Base-by-base conservation (phyloP, 768 basidiomycete species). In the Boletus rubropictus region DNA sequence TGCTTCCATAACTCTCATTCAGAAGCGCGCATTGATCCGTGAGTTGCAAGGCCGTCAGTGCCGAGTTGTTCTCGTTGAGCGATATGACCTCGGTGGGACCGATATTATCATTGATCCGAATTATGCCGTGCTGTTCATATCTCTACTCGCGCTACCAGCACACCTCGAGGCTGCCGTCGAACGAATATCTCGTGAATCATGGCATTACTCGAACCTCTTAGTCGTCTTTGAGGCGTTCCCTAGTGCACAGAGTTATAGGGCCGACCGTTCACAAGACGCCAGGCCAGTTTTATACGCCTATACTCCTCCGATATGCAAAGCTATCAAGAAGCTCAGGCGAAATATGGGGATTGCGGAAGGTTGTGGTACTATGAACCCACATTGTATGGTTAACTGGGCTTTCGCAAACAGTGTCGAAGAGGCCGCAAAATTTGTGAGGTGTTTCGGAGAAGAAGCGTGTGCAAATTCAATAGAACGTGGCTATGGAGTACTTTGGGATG, bases 191-290 rank as follows among this genome's bases (percentile, higher is more conserved):
- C 52, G 65, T 18, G 71, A 78, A 46, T 86, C 88, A n/a, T 86
- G 83, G 83, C 68, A 71, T 20, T 89, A 76, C 59, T 55, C 60
- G 8, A 64, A 67, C 22, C 44, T 89, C 3, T 68, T 84, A 2
- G 57, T 89, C 31, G 48, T 90, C 11, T 78, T 90, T 44, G 85
- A 86, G 55, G 84, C 78, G 4, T 87, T 81, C 52, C 79, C 81
- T 5, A 70, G 72, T 14, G 68, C 72, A 4, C 46, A 71, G 73
- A 60, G 24, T 68, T 67, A 51, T 63, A 58, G 52, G 37, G 40
- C 21, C 15, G 48, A 47, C 18, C 45, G 22, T 42, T 44, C 40
- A n/a, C 42, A 51, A 42, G 49, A 39, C 9, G n/a, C 27, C 5
- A 50, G 50, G 43, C 39, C 38, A 4, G 18, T 18, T 0, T 63